A percentile compares a stretch with the other conserved stretches of the same genome.
Evolutionary conservation across 2,329 filamentous ascomycete species (phyloP).

Genomic region (Nannizziopsis barbatae): DNA sequence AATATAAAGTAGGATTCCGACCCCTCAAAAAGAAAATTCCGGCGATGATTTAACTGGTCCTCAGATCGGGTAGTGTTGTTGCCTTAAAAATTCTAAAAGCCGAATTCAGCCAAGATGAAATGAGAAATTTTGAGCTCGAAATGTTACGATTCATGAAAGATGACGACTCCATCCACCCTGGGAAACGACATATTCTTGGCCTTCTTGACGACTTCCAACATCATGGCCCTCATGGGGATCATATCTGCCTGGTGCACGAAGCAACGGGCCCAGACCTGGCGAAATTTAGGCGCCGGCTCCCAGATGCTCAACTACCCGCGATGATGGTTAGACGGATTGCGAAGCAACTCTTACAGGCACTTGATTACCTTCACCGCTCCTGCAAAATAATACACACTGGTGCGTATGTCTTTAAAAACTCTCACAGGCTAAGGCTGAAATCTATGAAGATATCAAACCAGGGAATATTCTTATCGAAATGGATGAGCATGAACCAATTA

Average conservation of each 20-base stretch:
- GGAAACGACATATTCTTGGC: background rate
- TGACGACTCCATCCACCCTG: slow-evolving; percentile 14
- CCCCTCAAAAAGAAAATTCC: too few relatives aligned
- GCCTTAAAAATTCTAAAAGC: slow-evolving; percentile 21
- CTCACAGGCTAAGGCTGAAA: slow-evolving; percentile 5
- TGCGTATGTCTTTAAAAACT: slow-evolving; percentile 12
- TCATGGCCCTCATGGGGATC: slow-evolving; percentile 21
- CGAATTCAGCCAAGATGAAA: slow-evolving; percentile 19
- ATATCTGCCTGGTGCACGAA: slow-evolving; percentile 23
- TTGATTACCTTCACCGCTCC: slow-evolving; percentile 22
- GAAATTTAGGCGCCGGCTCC: slow-evolving; percentile 17
- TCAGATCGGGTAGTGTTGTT: slow-evolving; percentile 18
- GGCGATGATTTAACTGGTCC: slow-evolving; percentile 10
- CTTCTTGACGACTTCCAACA: slow-evolving; percentile 22
- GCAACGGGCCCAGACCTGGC: slow-evolving; percentile 20
- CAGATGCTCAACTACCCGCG: slow-evolving; percentile 19
- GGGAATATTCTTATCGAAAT: slow-evolving; percentile 21
- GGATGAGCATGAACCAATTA: slow-evolving; percentile 11
- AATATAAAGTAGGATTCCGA: slow-evolving; percentile 49
- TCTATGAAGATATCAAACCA: slow-evolving; percentile 19
- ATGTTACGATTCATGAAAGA: slow-evolving; percentile 18
- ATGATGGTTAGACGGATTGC: slow-evolving; percentile 18
- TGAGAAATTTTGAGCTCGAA: slow-evolving; percentile 18
- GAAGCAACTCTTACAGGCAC: slow-evolving; percentile 20
- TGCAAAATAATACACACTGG: slow-evolving; percentile 22